Conservation (phyloP, 163 green algal species). For the Scenedesmus sp. region DNA sequence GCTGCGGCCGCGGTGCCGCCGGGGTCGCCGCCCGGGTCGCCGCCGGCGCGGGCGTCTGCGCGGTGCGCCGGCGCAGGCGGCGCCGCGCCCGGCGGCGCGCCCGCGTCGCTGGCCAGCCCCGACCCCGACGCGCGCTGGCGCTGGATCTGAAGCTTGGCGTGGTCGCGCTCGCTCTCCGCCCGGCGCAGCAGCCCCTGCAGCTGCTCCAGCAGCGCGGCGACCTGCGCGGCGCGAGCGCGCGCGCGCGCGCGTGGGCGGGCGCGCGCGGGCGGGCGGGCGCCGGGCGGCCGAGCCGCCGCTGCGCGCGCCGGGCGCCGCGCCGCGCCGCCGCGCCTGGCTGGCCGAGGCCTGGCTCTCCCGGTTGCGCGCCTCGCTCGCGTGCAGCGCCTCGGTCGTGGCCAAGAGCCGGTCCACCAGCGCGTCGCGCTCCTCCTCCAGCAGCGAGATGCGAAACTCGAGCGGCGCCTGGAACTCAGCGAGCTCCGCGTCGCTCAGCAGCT, state of each 20-base stretch:
- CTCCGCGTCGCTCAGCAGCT: not conserved
- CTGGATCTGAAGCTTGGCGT: conserved; percentile 38
- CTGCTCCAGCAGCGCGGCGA: conserved; percentile 37
- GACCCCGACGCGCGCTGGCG: conserved; percentile 3
- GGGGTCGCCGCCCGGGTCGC: too few relatives aligned
- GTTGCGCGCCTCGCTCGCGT: conserved; percentile 34
- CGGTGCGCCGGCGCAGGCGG: too few relatives aligned
- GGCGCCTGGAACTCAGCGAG: not conserved
- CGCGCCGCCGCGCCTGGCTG: not conserved
- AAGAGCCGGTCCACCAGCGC: conserved; percentile 45
- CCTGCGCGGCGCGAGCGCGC: conserved; percentile 21
- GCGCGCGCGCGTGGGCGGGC: not conserved
- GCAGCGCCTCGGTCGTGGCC: conserved; percentile 34
- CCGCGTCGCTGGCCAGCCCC: too few relatives aligned
- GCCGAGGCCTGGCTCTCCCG: conserved; percentile 32
- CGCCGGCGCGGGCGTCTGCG: too few relatives aligned
- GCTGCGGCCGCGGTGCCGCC: too few relatives aligned
- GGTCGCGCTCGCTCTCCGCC: conserved; percentile 37
- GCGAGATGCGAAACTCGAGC: conserved; percentile 12
- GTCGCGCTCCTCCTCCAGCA: conserved; percentile 47
- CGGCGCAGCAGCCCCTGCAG: conserved; percentile 42
- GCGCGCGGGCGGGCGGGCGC: not conserved
- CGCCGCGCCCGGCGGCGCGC: too few relatives aligned
- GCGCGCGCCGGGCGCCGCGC: not conserved
- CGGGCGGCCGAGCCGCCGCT: not conserved